Conservation (phyloP, 345 rosid genomes). For the Eucalyptus lansdowneana region DNA sequence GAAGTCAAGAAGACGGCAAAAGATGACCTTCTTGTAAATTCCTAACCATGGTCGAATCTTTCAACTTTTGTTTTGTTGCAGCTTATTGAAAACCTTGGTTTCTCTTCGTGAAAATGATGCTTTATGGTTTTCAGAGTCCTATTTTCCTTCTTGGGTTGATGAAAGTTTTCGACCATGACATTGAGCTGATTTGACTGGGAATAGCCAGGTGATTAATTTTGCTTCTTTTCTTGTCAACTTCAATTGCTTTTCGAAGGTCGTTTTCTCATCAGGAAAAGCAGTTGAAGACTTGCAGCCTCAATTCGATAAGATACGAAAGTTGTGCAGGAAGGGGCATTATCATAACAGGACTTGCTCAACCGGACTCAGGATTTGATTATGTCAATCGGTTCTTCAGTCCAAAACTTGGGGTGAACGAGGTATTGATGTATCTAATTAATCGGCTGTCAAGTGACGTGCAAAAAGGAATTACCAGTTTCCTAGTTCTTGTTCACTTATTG, state of each 20-base stretch:
- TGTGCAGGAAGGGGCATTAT: constrained; percentile 49
- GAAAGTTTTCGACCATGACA: background rate
- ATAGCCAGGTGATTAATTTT: background rate
- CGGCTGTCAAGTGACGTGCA: background rate
- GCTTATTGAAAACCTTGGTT: background rate
- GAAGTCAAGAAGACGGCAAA: constrained; percentile 42
- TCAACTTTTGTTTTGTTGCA: background rate
- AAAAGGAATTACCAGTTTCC: background rate
- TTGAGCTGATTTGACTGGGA: background rate
- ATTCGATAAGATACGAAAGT: constrained; percentile 27
- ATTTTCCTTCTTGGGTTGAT: background rate
- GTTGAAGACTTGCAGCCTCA: constrained; percentile 39
- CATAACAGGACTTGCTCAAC: constrained; percentile 43
- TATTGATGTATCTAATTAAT: background rate
- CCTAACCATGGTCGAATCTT: background rate
- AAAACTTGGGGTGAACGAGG: constrained; percentile 57
- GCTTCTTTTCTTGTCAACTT: background rate
- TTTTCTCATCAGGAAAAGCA: constrained; percentile 50
- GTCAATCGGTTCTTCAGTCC: constrained; percentile 67
- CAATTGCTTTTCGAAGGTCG: constrained; percentile 18
- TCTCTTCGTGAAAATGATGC: background rate
- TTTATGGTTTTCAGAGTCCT: background rate
- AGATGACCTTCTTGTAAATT: constrained; percentile 39
- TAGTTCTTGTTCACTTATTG: background rate
- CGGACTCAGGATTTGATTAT: constrained; percentile 51